Base-by-base conservation (phyloP, 306 rosid species). In the Dryas octopetala region DNA sequence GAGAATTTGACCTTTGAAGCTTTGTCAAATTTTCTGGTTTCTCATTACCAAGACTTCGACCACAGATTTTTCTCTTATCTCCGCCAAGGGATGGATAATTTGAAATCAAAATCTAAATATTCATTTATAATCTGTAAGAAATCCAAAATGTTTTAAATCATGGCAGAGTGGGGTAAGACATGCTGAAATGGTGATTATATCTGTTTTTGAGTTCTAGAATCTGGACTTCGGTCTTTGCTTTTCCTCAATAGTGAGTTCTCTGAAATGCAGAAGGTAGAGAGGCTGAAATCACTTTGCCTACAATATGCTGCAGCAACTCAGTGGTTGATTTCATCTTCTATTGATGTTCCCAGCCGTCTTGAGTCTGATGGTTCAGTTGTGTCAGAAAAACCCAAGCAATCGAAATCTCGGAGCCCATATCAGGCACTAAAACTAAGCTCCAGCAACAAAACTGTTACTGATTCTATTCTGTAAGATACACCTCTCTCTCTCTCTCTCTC, bases 281-380 rank as follows among this genome's bases (percentile, higher is more conserved):
- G 66, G 84, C 86, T 94, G 67, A 89, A 91, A 77, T 85, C 89
- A 52, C 86, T 94, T 76, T 91, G 97, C 88, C 88, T 94, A 68
- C 98, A 91, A 49, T 94, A 90, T 78, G 93, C 97, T 38, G 94
- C 98, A 45, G 90, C 97, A 66, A 90, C 98, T 44, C 95, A 94
- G 68, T 94, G 98, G 97, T 82, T 94, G 76, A 86, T 94, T 59
- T 82, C 93, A 66, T 89, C 96, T 62, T 93, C 93, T 65, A 89
- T 90, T 3, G 89, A 83, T 61, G 81, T 83, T 52, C 82, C 82
- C 48, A 79, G 67, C 78, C 79, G 81, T 59, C 91, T 74, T 38
- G 90, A 86, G 50, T 59, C 86, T 40, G 88, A 81, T 86, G 80
- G 65, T 74, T 71, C 87, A 41, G 16, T 73, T 15, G 62, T 55